phyloP scores from a whole-genome alignment of 768 basidiomycete species.

The Floccularia luteovirens region DNA sequence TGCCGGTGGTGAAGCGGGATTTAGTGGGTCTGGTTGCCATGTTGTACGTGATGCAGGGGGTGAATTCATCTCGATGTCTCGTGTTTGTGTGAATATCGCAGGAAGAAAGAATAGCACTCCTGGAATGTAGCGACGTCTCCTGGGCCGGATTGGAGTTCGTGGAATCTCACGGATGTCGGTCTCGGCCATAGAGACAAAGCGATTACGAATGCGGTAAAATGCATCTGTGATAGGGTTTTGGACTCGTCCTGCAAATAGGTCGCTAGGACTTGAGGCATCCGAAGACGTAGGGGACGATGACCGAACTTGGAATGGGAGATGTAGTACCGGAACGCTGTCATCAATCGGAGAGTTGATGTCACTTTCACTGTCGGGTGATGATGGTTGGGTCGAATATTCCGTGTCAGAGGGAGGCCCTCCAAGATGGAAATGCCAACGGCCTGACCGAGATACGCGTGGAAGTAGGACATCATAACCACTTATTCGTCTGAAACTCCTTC shows the following conservation, averaged over 20 bases:
- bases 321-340: constrained; percentile 47
- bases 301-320: constrained; percentile 53
- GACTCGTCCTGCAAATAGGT: constrained; percentile 31
- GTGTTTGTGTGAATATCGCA: constrained; percentile 58
- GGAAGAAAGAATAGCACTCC: constrained; percentile 79
- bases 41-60: constrained; percentile 15
- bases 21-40: constrained; percentile 14
- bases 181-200: constrained; percentile 43
- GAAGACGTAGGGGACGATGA: constrained; percentile 50
- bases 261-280: constrained; percentile 34
- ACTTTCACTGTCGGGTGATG: constrained; percentile 30
- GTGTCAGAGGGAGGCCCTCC: constrained; percentile 42
- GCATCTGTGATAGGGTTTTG: constrained; percentile 45
- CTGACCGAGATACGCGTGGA: constrained; percentile 66
- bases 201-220: constrained; percentile 49
- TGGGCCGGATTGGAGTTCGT: constrained; percentile 39
- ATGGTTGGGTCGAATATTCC: constrained; percentile 23
- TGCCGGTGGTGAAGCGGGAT: constrained; percentile 14
- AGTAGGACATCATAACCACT: constrained; percentile 75
- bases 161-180: constrained; percentile 31
- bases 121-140: constrained; percentile 38
- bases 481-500: constrained; percentile 52
- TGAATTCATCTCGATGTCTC: constrained; percentile 36
- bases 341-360: constrained; percentile 41
- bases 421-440: constrained; percentile 69